phyloP scores from a whole-genome alignment of 1,284 basidiomycete genomes.

The Ustilago sp. region DNA sequence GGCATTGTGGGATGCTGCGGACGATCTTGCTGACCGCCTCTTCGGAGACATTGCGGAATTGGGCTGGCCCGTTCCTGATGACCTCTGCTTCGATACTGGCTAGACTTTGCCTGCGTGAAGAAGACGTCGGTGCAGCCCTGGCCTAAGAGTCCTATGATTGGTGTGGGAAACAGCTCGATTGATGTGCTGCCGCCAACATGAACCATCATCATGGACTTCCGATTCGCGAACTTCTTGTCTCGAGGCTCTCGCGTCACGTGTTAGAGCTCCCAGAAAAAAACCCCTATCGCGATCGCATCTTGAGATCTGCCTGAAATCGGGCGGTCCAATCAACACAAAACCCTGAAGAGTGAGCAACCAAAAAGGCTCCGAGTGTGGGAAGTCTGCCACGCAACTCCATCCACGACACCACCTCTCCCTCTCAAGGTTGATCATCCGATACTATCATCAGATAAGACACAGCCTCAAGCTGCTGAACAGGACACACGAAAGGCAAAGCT shows the following conservation, averaged over 20 bases:
- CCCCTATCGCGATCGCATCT: conserved; percentile 5
- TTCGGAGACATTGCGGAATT: conserved; percentile 26
- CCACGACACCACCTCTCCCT: not conserved
- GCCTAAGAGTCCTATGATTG: not conserved
- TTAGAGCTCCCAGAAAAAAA: not conserved
- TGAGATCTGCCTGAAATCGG: not conserved
- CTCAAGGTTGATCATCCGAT: not conserved
- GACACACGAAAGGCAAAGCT: no score
- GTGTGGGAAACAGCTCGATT: conserved; percentile 2
- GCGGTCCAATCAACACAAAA: conserved; percentile 2
- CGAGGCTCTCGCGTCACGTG: conserved; percentile 10
- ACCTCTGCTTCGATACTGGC: not conserved
- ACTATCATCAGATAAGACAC: not conserved
- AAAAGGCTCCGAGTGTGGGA: conserved; percentile 43
- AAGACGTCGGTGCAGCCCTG: not conserved
- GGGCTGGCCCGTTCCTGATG: not conserved
- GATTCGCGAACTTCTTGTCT: conserved; percentile 40
- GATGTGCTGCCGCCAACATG: conserved; percentile 2
- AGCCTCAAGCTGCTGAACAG: no score
- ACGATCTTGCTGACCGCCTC: conserved; percentile 21
- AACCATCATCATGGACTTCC: conserved; percentile 16
- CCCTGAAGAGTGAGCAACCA: conserved; percentile 11
- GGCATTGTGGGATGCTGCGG: conserved; percentile 8
- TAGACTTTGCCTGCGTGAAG: not conserved
- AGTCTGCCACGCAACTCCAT: not conserved